Evolutionary conservation across 2,329 filamentous ascomycete genomes (phyloP), one percentile per base, ranked within the genome.

Genomic region (Madurella fahalii): DNA sequence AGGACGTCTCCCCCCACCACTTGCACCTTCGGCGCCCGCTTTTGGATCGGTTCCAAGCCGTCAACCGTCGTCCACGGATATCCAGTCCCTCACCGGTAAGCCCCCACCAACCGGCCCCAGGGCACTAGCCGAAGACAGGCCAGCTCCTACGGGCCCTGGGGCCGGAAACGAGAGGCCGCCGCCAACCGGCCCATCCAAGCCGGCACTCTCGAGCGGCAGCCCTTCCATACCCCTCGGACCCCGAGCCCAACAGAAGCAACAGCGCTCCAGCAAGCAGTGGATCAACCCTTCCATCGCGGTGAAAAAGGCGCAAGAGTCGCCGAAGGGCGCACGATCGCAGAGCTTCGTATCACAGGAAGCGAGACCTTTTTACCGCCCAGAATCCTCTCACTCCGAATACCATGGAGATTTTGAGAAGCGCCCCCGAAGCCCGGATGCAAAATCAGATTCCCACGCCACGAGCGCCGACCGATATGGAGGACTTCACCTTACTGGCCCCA

Each of bases 191-290:
- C 73, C 74, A 2, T 71, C 72, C 0, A 80, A 77, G 55, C 62
- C 71, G n/a, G 59, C 63, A n/a, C 64, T 71, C 16, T 57, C 67
- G 9, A 72, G 78, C 41, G 74, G 76, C 18, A 75, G 73, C 53
- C 73, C 75, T 9, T 67, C 74, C 7, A 79, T 83, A 46, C 79
- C 80, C 2, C 72, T 78, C 2, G 80, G 79, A 9, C 80, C 80
- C 34, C 76, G 80, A 37, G 75, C 76, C 15, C 79, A 75, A 54
- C 71, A 72, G 46, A 72, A 73, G 53, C 72, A 73, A 47, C 72
- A 79, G 7, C 74, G 77, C 15, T 79, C 78, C 0, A 82, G 79
- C 64, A 82, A 81, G 61, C 80, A 83, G 65, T 84, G 81, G 81
- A 78, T 81, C 54, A 82, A 82, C 48, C 77, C 79, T 3, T 76